phyloP scores from a whole-genome alignment of 305 asterid species.

The Fraxinus xanthoxyloides region DNA sequence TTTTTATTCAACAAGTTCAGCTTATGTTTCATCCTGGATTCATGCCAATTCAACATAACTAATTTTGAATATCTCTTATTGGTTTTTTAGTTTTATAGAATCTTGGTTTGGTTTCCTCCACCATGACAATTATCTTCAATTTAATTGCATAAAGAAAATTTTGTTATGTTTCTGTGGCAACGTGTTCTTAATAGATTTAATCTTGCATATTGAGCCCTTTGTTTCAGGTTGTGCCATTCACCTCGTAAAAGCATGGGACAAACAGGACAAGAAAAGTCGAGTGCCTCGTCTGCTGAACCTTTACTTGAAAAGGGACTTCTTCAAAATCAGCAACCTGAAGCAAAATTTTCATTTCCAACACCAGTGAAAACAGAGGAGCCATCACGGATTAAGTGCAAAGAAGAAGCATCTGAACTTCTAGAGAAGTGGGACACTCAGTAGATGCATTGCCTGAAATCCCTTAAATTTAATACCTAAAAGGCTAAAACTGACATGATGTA shows the following conservation, averaged over 20 bases:
- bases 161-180: not conserved
- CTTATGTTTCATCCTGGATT: not conserved
- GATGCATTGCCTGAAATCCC: constrained; percentile 14
- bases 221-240: constrained; percentile 15
- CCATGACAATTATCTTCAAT: not conserved
- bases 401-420: constrained; percentile 46
- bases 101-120: not conserved
- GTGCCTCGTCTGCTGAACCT: constrained; percentile 22
- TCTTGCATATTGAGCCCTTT: not conserved
- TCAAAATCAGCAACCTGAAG: constrained; percentile 23
- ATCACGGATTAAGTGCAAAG: constrained; percentile 35
- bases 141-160: not conserved
- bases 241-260: constrained; percentile 36
- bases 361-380: constrained; percentile 62
- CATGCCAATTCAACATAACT: not conserved
- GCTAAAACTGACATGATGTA: constrained; percentile 1
- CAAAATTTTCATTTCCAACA: constrained; percentile 55
- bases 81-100: not conserved
- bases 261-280: constrained; percentile 18
- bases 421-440: constrained; percentile 44
- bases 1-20: not conserved
- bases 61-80: not conserved
- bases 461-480: not conserved
- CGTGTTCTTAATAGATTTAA: not conserved
- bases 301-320: constrained; percentile 21